Evolutionary conservation across 1,284 basidiomycete genomes (phyloP).

Genomic region (Bjerkandera adusta): DNA sequence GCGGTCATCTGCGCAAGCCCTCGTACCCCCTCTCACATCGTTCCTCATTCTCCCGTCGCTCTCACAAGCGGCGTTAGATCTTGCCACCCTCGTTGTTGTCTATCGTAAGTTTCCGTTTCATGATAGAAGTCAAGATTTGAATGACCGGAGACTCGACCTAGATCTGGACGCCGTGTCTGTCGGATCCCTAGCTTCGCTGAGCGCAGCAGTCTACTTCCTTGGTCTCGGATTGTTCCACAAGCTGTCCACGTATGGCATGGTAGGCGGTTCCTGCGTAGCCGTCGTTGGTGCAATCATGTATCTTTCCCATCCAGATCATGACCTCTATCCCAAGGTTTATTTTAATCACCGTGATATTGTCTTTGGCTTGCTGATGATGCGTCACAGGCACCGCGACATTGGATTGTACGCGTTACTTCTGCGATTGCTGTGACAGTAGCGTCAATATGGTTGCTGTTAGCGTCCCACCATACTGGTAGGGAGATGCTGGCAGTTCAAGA

Average conservation of each 20-base stretch:
- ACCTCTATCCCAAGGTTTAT: slow-evolving; percentile 17
- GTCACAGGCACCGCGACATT: neutral
- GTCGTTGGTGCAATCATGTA: slow-evolving; percentile 19
- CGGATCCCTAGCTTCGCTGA: slow-evolving; percentile 18
- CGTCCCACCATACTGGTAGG: neutral
- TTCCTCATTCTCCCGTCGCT: slow-evolving; percentile 5
- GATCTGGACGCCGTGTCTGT: slow-evolving; percentile 21
- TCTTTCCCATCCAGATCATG: slow-evolving; percentile 7
- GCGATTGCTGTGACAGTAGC: slow-evolving; percentile 1
- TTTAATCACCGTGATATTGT: too few species aligned
- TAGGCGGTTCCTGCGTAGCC: slow-evolving; percentile 18
- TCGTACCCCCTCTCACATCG: slow-evolving; percentile 1
- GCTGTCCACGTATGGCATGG: slow-evolving; percentile 10
- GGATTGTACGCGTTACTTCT: slow-evolving; percentile 7
- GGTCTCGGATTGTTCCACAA: slow-evolving; percentile 9
- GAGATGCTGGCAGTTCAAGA: neutral
- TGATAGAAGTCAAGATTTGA: neutral
- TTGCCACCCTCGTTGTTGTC: slow-evolving; percentile 18
- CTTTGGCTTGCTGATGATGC: too few species aligned
- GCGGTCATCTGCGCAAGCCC: neutral
- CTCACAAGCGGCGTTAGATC: slow-evolving; percentile 16
- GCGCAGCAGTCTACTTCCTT: slow-evolving; percentile 18
- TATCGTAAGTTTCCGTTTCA: slow-evolving; percentile 16
- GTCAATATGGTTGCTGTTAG: slow-evolving; percentile 9
- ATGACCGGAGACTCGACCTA: slow-evolving; percentile 9